Evolutionary conservation across 1,139 yeast genomes (phyloP).

Genomic region (Zygosaccharomyces sapae): DNA sequence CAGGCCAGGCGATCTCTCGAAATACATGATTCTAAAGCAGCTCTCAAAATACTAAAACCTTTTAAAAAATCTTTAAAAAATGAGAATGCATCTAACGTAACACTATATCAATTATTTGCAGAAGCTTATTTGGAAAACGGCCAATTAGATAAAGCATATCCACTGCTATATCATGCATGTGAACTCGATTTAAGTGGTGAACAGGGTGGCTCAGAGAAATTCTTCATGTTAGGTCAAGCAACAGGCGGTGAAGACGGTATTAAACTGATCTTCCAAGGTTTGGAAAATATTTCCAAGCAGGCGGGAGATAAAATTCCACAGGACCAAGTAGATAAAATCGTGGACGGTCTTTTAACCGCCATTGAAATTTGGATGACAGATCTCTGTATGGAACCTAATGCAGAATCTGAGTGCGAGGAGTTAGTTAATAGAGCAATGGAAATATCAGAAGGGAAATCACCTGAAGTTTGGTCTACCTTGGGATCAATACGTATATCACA

Average conservation of each 20-base stretch:
- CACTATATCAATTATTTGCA: slow-evolving; percentile 49
- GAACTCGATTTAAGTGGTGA: slow-evolving; percentile 64
- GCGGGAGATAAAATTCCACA: slow-evolving; percentile 33
- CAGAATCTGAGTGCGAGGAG: slow-evolving; percentile 75
- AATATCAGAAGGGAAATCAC: slow-evolving; percentile 52
- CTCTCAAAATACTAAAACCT: slow-evolving; percentile 40
- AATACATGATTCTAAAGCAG: slow-evolving; percentile 40
- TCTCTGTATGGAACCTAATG: slow-evolving; percentile 87
- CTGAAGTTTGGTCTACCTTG: slow-evolving; percentile 77
- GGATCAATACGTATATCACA: slow-evolving; percentile 92
- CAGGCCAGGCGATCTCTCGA: slow-evolving; percentile 38
- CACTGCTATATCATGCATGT: slow-evolving; percentile 58
- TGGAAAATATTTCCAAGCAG: slow-evolving; percentile 42
- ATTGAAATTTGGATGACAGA: slow-evolving; percentile 99
- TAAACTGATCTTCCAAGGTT: slow-evolving; percentile 59
- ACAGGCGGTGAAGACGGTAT: slow-evolving; percentile 80
- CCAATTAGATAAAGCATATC: slow-evolving; percentile 72
- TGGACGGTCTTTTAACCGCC: slow-evolving; percentile 76
- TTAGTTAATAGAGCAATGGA: slow-evolving; percentile 63
- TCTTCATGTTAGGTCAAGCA: slow-evolving; percentile 85
- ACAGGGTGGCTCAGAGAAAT: slow-evolving; percentile 67
- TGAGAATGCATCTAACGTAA: slow-evolving; percentile 35
- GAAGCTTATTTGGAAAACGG: slow-evolving; percentile 77
- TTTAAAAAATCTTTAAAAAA: slow-evolving; percentile 30
- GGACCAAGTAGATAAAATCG: slow-evolving; percentile 44